Conservation (phyloP, 2,329 filamentous ascomycete species). For the Decorospora gaudefroyi region DNA sequence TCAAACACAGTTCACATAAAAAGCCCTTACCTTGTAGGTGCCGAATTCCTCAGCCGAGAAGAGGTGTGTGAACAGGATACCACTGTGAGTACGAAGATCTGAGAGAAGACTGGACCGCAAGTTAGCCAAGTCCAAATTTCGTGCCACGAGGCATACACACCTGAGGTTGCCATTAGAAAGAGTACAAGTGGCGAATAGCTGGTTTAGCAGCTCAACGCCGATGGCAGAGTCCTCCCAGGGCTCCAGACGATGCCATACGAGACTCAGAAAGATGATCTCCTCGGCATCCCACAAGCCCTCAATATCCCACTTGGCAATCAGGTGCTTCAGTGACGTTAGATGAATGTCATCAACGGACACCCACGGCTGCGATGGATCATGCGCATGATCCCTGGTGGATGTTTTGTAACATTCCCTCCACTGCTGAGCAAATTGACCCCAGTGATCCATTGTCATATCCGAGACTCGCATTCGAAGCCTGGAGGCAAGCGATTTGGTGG, state of each 20-base stretch:
- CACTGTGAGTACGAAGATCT: conserved; percentile 64
- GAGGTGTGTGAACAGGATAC: conserved; percentile 65
- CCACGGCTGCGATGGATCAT: conserved; percentile 55
- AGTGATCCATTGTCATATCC: conserved; percentile 61
- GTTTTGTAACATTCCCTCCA: conserved; percentile 68
- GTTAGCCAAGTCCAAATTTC: background rate
- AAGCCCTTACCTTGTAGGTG: too few relatives aligned
- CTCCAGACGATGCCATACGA: conserved; percentile 71
- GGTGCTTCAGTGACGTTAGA: conserved; percentile 61
- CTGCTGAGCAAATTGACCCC: conserved; percentile 67
- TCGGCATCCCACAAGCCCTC: conserved; percentile 60
- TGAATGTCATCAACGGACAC: conserved; percentile 76
- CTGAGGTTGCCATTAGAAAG: conserved; percentile 73
- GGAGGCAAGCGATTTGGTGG: conserved; percentile 53
- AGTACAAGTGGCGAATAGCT: conserved; percentile 63
- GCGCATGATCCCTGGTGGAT: conserved; percentile 63
- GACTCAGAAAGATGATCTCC: conserved; percentile 52
- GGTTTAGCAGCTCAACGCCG: conserved; percentile 62
- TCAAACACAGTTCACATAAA: too few relatives aligned
- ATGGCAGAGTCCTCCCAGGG: conserved; percentile 69
- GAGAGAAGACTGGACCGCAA: conserved; percentile 56
- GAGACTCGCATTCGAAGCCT: conserved; percentile 56
- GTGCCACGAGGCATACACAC: background rate
- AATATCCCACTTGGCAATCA: conserved; percentile 63
- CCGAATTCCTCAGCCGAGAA: conserved; percentile 71